Evolutionary conservation across 1,139 yeast species (phyloP).

Genomic region (Nadsonia starkeyi-henricii): DNA sequence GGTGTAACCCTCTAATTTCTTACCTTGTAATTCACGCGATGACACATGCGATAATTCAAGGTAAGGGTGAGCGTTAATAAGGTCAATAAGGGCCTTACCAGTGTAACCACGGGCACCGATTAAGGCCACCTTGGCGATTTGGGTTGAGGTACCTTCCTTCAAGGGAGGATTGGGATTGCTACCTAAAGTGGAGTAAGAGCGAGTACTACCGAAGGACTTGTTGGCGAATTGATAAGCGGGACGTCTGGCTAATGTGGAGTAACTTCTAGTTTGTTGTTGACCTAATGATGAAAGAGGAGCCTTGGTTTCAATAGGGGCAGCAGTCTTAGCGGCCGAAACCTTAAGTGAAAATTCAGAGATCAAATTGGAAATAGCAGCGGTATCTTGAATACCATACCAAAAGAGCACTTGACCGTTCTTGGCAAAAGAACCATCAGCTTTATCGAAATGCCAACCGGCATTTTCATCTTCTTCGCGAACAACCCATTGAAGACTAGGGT

Average conservation of each 20-base stretch:
- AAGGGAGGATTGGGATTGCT: conserved; percentile 67
- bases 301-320: conserved; percentile 8
- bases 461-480: conserved; percentile 85
- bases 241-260: conserved; percentile 15
- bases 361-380: conserved; percentile 49
- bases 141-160: conserved; percentile 44
- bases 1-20: conserved; percentile 72
- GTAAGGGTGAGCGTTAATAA: conserved; percentile 78
- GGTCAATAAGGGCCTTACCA: conserved; percentile 79
- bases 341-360: conserved; percentile 40
- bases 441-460: conserved; percentile 81
- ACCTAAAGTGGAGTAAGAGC: conserved; percentile 9
- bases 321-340: conserved; percentile 11
- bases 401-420: conserved; percentile 81
- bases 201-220: conserved; percentile 1
- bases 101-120: conserved; percentile 98
- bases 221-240: conserved; percentile 3
- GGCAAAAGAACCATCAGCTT: conserved; percentile 87
- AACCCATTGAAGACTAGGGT: conserved; percentile 65
- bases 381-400: conserved; percentile 79
- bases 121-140: conserved; percentile 64
- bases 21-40: conserved; percentile 86
- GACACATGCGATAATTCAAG: conserved; percentile 86
- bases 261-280: conserved; percentile 14
- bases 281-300: not conserved